Evolutionary conservation across 1,284 basidiomycete genomes (phyloP), one percentile per base, ranked within the genome.

Genomic region (Puccinia sorghi): DNA sequence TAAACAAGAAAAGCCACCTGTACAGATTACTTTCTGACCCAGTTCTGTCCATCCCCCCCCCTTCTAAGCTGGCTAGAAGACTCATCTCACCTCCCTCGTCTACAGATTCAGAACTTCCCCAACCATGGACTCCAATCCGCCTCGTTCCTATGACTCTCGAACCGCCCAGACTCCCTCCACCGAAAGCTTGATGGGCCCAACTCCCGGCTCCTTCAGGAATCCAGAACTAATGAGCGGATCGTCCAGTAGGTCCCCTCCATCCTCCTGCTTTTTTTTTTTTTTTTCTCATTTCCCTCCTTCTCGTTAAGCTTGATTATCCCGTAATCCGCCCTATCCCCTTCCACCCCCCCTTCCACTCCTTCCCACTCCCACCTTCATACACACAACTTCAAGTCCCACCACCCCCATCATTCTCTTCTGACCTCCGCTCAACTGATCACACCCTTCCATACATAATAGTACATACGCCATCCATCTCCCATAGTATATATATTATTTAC

Each of bases 141-240:
- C 70, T 72, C 64, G 52, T 77, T 27, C 41, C 63, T 77, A 70
- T 54, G 41, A 70, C 57, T 46, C 37, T 78, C 66, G 76, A 15
- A 54, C 67, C 27, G 27, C 41, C 52, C 66, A 70, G 41, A 78
- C 76, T 71, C 67, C 75, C 43, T 78, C 76, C 41, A 71, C 67
- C 57, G 76, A 78, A 71, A 78, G 67, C 57, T 54, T 71, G 8
- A 70, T 78, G 67, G 76, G 76, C 7, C 63, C 76, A 22, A 32
- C 32, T 54, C 67, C 56, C 13, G 43, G n/a, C 15, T 66, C 63
- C 3, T 70, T 78, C 37, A 39, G 67, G 37, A 69, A 69, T 37
- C 76, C 61, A 59, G 76, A 78, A 37, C 67, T 57, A 7, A 78
- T 70, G 52, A 71, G 67, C 43, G 76, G 76, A 27, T 78, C 76